phyloP scores from a whole-genome alignment of 345 rosid genomes.

The Geranium rotundifolium region DNA sequence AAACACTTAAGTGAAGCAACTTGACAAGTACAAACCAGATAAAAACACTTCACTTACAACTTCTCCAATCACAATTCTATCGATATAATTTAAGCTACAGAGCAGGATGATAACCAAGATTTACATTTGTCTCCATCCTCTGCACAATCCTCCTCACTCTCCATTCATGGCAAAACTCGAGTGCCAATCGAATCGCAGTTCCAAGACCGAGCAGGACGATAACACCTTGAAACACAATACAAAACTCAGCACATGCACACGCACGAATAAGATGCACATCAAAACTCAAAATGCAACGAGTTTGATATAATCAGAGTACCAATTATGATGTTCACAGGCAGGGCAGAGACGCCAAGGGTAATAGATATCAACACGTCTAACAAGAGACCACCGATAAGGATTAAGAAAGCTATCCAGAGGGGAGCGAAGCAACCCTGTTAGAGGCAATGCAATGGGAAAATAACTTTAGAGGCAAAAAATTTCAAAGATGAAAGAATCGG shows the following conservation, averaged over 20 bases:
- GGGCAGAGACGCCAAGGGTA: slow-evolving; percentile 75
- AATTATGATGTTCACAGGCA: slow-evolving; percentile 86
- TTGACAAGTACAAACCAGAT: no score
- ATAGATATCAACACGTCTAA: slow-evolving; percentile 80
- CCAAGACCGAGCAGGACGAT: slow-evolving; percentile 91
- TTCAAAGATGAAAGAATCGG: neutral
- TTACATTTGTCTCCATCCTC: slow-evolving; percentile 50
- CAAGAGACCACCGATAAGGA: slow-evolving; percentile 70
- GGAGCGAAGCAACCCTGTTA: slow-evolving; percentile 69
- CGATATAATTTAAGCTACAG: slow-evolving; percentile 20
- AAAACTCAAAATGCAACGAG: neutral
- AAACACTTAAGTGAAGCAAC: no score
- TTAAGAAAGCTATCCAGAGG: slow-evolving; percentile 88
- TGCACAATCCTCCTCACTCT: slow-evolving; percentile 59
- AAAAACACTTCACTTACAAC: slow-evolving; percentile 15
- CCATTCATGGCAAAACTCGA: slow-evolving; percentile 90
- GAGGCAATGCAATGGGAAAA: slow-evolving; percentile 7
- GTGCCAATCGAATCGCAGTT: slow-evolving; percentile 64
- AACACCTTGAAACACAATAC: slow-evolving; percentile 36
- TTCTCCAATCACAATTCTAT: slow-evolving; percentile 1
- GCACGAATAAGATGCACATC: neutral
- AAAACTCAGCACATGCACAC: slow-evolving; percentile 5
- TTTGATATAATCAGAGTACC: slow-evolving; percentile 22
- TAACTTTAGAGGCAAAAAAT: neutral
- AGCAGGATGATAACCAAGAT: slow-evolving; percentile 51